Conservation (phyloP, 2,329 filamentous ascomycete species). For the Cryphonectria radicalis region DNA sequence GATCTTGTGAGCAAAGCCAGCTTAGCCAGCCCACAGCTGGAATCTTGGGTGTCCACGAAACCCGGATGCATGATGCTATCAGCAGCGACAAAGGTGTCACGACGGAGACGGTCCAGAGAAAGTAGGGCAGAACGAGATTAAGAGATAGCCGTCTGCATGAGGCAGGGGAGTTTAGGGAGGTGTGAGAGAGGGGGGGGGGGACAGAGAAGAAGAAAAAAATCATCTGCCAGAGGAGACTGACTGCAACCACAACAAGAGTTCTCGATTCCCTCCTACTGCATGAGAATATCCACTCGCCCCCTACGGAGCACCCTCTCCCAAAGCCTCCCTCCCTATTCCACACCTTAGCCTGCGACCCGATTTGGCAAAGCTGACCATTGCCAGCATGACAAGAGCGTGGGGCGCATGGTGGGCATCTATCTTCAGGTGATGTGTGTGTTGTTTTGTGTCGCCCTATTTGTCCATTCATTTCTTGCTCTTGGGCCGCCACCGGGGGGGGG, state of each 20-base stretch:
- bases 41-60: background rate
- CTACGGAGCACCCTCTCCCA: background rate
- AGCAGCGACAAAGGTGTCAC: background rate
- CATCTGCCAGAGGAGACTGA: constrained; percentile 3
- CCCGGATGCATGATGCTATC: background rate
- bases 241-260: background rate
- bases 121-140: background rate
- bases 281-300: background rate
- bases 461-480: too few species aligned
- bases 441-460: background rate
- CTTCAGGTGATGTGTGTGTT: background rate
- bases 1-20: background rate
- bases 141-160: background rate
- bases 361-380: constrained; percentile 13
- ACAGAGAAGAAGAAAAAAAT: background rate
- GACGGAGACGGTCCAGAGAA: background rate
- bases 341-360: constrained; percentile 8
- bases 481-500: too few species aligned
- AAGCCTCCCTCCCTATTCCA: background rate
- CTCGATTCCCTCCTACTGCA: constrained; percentile 2
- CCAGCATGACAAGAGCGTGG: background rate
- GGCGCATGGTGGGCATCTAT: background rate
- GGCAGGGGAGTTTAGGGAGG: background rate
- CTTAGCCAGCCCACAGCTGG: background rate
- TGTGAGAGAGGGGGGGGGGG: too few species aligned